Percentiles rank a stretch among this genome's conserved stretches.
Conservation (phyloP, 2,329 filamentous ascomycete genomes). For the Sporothrix globosa region DNA sequence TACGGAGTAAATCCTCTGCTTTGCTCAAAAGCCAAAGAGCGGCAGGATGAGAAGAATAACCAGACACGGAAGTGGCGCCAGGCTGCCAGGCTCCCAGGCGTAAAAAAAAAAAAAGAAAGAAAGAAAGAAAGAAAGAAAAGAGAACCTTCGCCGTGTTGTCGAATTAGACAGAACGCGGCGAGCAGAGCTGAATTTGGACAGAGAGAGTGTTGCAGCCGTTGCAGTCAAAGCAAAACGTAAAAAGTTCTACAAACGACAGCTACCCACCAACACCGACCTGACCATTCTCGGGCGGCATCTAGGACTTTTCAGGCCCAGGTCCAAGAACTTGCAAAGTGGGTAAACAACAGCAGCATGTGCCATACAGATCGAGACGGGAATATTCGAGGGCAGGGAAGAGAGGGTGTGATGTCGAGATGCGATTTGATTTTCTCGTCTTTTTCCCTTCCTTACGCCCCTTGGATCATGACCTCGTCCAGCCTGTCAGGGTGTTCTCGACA, state of each 20-base stretch:
- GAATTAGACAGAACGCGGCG: not conserved
- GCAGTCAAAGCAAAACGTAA: not conserved
- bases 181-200: slow-evolving; percentile 10
- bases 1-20: no score
- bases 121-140: no score
- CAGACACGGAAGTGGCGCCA: not conserved
- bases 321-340: not conserved
- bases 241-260: slow-evolving; percentile 11
- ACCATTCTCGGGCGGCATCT: not conserved
- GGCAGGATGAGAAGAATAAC: not conserved
- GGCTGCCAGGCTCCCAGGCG: slow-evolving; percentile 3
- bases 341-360: no score
- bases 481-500: not conserved
- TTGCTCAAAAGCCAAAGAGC: no score
- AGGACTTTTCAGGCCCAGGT: not conserved
- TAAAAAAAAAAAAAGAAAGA: not conserved
- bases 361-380: not conserved
- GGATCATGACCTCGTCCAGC: not conserved
- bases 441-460: no score
- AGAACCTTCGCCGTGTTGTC: not conserved
- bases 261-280: not conserved
- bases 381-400: not conserved
- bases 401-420: not conserved
- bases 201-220: not conserved
- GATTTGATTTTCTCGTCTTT: slow-evolving; percentile 6